Evolutionary conservation across 2,329 filamentous ascomycete species (phyloP), one percentile per base, ranked within the genome.

Genomic region (Coccinonectria pachysandricola): DNA sequence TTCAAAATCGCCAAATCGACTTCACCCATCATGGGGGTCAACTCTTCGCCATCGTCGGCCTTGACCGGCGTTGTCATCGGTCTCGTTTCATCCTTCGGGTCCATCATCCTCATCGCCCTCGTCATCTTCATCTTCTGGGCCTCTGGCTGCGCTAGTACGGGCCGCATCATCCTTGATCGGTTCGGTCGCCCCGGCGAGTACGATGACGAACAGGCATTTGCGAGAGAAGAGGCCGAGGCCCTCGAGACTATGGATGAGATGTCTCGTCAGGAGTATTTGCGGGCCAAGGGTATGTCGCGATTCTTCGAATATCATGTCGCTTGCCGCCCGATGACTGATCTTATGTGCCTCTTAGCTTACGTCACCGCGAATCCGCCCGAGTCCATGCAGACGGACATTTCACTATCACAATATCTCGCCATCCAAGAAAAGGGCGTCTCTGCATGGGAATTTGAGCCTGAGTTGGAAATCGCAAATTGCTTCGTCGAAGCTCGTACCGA

Each of bases 401-500:
- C 91, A 12, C 63, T 98, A 38, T 96, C 91, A 18, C 91, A 98
- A 54, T 96, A 94, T 53, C 71, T 98, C 32, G 91, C 91, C 21
- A 98, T 98, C 41, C 91, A 98, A 61, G 91, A 98, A 62, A 98
- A 98, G 57, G 91, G 91, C 26, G 88, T 98, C n/a, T 94, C 91
- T 5, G 91, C 91, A 6, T 98, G 91, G 91, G 91, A 98, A 55
- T 98, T 98, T 48, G 91, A 96, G 55, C 91, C 91, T n/a, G 91
- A 98, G 56, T 63, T 96, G 18, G 91, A 98, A 57, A 95, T 96
- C 42, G 91, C 91, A 42, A 96, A 96, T 57, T 98, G 91, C 57
- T 98, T 98, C 51, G 91, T 98, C 38, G 88, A 98, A 58, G 88
- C 65, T 20, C 75, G 91, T 40, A 98, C 91, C 8, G 91, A 98